Conservation (phyloP, 2,329 filamentous ascomycete species). For the Xylariales sp. region DNA sequence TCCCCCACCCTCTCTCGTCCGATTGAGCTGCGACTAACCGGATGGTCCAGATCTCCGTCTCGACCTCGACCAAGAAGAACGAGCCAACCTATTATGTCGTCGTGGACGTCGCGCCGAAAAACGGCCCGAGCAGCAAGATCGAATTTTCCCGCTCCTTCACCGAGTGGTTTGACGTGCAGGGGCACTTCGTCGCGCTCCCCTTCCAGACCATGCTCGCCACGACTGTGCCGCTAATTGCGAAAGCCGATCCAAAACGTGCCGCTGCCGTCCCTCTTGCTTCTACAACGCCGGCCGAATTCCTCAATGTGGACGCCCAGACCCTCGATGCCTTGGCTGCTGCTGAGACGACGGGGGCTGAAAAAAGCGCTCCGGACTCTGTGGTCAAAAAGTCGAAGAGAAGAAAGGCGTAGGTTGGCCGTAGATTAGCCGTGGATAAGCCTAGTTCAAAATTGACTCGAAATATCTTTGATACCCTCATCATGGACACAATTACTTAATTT, state of each 20-base stretch:
- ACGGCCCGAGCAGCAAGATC: slow-evolving; percentile 55
- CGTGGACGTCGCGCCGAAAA: slow-evolving; percentile 64
- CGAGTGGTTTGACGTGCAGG: slow-evolving; percentile 79
- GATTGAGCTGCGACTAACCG: background rate
- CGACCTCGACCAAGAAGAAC: slow-evolving; percentile 80
- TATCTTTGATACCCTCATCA: slow-evolving; percentile 34
- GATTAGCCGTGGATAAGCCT: slow-evolving; percentile 19
- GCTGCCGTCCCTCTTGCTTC: slow-evolving; percentile 42
- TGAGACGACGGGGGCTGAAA: slow-evolving; percentile 43
- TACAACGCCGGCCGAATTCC: slow-evolving; percentile 43
- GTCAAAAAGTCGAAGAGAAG: slow-evolving; percentile 51
- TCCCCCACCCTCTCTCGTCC: background rate
- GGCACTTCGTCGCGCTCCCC: slow-evolving; percentile 77
- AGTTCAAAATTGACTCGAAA: slow-evolving; percentile 18
- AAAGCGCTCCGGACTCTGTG: slow-evolving; percentile 28
- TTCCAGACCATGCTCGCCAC: slow-evolving; percentile 83
- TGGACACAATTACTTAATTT: background rate
- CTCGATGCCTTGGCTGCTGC: slow-evolving; percentile 57
- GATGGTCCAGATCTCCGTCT: slow-evolving; percentile 74
- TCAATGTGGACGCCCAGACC: slow-evolving; percentile 59
- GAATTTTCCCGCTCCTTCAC: slow-evolving; percentile 74
- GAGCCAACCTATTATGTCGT: slow-evolving; percentile 82
- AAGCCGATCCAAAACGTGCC: slow-evolving; percentile 71
- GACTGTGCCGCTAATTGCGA: slow-evolving; percentile 73
- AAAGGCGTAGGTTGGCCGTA: slow-evolving; percentile 46